Percentiles rank a stretch among this genome's conserved stretches.
phyloP scores from a whole-genome alignment of 2,329 filamentous ascomycete species.

The Teratosphaeria epicoccoides region DNA sequence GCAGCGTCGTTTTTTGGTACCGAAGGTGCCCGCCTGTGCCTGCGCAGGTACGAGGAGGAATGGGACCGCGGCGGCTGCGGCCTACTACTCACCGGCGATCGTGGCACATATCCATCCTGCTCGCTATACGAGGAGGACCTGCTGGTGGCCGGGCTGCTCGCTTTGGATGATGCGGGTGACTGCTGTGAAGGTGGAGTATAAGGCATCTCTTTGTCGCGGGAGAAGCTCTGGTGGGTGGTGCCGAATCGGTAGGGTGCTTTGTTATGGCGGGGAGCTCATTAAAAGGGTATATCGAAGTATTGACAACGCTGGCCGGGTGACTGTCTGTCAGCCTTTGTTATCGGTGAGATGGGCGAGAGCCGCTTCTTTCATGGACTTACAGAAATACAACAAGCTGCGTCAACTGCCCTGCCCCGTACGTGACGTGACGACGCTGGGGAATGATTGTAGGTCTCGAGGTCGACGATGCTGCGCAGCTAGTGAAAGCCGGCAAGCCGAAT shows the following conservation, averaged over 20 bases:
- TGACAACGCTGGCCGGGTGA: constrained; percentile 10
- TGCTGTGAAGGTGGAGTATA: constrained; percentile 70
- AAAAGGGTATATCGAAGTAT: constrained; percentile 24
- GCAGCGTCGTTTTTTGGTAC: constrained; percentile 26
- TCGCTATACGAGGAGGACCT: constrained; percentile 41
- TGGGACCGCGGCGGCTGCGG: constrained; percentile 45
- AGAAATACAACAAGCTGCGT: constrained; percentile 22
- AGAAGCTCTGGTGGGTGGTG: constrained; percentile 15
- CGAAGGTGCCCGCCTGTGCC: constrained; percentile 50
- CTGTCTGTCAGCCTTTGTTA: constrained; percentile 1
- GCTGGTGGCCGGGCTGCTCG: constrained; percentile 40
- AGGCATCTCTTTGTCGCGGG: constrained; percentile 55
- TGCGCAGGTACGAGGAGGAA: constrained; percentile 51
- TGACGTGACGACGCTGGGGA: constrained; percentile 5
- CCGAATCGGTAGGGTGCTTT: constrained; percentile 22
- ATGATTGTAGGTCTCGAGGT: constrained; percentile 12
- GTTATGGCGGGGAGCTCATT: constrained; percentile 34
- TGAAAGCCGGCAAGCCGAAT: constrained; percentile 22
- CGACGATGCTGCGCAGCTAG: constrained; percentile 28
- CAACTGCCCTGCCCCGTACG: background rate
- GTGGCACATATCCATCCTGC: constrained; percentile 21
- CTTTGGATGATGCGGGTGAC: constrained; percentile 48
- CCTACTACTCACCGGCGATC: constrained; percentile 29
- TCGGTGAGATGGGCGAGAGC: background rate
- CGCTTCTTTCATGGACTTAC: constrained; percentile 13